Percentiles rank a stretch among this genome's conserved stretches.
These are phyloP conservation scores for Penicillium antarcticum DNA, from an alignment of 495 filamentous ascomycete species.

Conservation along the genomic window DNA sequence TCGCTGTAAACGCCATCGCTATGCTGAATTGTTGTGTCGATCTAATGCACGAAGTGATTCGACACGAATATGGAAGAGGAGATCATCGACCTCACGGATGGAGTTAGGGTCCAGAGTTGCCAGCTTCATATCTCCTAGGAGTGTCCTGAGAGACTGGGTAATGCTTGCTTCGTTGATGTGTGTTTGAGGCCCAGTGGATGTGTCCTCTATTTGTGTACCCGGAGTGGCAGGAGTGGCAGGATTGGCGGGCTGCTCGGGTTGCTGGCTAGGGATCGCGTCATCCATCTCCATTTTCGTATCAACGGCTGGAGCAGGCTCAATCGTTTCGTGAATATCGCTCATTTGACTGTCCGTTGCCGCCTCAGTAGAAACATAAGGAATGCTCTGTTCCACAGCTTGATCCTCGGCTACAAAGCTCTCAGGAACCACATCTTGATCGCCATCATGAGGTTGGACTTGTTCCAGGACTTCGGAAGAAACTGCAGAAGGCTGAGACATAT, in stretches of 20 bases:
- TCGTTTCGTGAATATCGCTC: slow-evolving; percentile 2
- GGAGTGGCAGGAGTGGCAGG: slow-evolving; percentile 4
- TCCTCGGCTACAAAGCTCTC: slow-evolving; percentile 4
- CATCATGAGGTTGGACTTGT: neutral
- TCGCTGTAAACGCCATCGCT: slow-evolving; percentile 41
- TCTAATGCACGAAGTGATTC: slow-evolving; percentile 60
- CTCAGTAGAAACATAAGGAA: slow-evolving; percentile 14
- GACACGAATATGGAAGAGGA: slow-evolving; percentile 64
- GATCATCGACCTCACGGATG: slow-evolving; percentile 59
- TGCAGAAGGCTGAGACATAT: neutral
- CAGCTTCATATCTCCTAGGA: slow-evolving; percentile 50
- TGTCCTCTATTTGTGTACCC: slow-evolving; percentile 19
- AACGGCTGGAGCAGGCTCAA: neutral
- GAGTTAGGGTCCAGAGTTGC: slow-evolving; percentile 49
- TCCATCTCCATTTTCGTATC: slow-evolving; percentile 19
- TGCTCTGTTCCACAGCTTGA: neutral
- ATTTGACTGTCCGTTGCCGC: slow-evolving; percentile 17
- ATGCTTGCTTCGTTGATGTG: slow-evolving; percentile 30
- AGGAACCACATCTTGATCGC: neutral
- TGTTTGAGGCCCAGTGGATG: slow-evolving; percentile 1
- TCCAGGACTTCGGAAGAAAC: neutral
- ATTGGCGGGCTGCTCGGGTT: slow-evolving; percentile 2
- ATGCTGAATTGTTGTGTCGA: slow-evolving; percentile 42
- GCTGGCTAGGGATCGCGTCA: neutral
- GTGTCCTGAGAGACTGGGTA: slow-evolving; percentile 43